Percentiles rank a stretch among this genome's conserved stretches.
These are phyloP conservation scores for Pisolithus sp. DNA, from an alignment of 768 basidiomycete species.

Conservation along the genomic window DNA sequence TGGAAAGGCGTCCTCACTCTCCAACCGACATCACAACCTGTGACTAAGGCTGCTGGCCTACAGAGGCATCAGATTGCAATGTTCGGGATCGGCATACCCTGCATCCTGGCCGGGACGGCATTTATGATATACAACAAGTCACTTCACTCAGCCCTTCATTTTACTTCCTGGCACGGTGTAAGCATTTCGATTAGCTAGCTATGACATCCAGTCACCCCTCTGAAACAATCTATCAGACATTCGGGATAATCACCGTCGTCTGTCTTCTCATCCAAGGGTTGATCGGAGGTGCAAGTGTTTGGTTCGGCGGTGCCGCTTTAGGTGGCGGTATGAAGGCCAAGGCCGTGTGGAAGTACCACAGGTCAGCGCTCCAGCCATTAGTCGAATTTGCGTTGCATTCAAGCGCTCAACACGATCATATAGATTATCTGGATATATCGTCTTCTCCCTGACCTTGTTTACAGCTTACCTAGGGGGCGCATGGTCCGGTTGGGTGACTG, in stretches of 20 bases:
- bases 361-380: constrained; percentile 42
- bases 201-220: neutral
- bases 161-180: constrained; percentile 73
- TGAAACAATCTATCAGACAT: constrained; percentile 33
- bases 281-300: constrained; percentile 71
- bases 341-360: constrained; percentile 77
- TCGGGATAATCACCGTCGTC: constrained; percentile 55
- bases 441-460: constrained; percentile 54
- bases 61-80: constrained; percentile 63
- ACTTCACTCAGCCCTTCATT: constrained; percentile 45
- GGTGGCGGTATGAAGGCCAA: constrained; percentile 72
- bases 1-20: constrained; percentile 63
- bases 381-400: neutral
- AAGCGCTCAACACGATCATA: constrained; percentile 2
- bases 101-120: constrained; percentile 52
- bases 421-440: constrained; percentile 68
- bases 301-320: constrained; percentile 63
- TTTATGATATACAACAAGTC: constrained; percentile 61
- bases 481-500: constrained; percentile 55
- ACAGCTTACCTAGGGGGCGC: constrained; percentile 67
- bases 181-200: constrained; percentile 13
- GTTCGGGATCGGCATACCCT: constrained; percentile 47
- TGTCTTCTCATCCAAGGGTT: constrained; percentile 59
- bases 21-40: constrained; percentile 64
- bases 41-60: constrained; percentile 61